Base-by-base conservation (phyloP, 495 filamentous ascomycete species). In the Daldinia concentrica region DNA sequence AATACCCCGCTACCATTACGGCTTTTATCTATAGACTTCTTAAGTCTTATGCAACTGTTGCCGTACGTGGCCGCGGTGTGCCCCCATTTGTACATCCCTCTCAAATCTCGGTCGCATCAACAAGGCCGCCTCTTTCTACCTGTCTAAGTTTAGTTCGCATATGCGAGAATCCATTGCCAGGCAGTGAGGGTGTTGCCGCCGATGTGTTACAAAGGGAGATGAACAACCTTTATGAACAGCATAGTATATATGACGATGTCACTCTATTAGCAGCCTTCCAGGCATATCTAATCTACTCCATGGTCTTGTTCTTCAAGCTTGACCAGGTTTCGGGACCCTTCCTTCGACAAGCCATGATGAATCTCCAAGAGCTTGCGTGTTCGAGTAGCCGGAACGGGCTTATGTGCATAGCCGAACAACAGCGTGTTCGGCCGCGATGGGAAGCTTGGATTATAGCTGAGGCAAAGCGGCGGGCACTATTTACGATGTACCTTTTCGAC, bases 401-500 rank as follows among this genome's bases (percentile, higher is more conserved):
- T 12, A 67, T 84, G 11, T 86, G 82, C 51, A 63, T 72, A 17
- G 78, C 80, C 14, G 84, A 86, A 41, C 67, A 76, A 30, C 69
- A 69, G 30, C 75, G 73, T 24, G 52, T 75, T 8, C 78, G 82
- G 2, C 84, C 84, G 0, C 76, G 59, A 39, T 86, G 83, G 84
- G 83, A 85, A 69, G 76, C 79, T 22, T 86, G 83, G 84, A 82
- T 86, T 51, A 71, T 83, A 6, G 76, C 81, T 17, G 81, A 81
- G 59, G 73, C 83, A 14, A 85, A 82, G 51, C 73, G 82, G 29
- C 79, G 84, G 4, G 82, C 84, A 30, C 48, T 86, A 0, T 86
- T 77, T 60, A 76, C 79, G 4, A 84, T 85, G 83, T 86, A 85
- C 57, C 78, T 86, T 24, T 82, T 86, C 51, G 81, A 83, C 51